Percentiles rank a stretch among this genome's conserved stretches.
Conservation (phyloP, 176 grass and related monocot species). For the Rhipidocladum racemiflorum region DNA sequence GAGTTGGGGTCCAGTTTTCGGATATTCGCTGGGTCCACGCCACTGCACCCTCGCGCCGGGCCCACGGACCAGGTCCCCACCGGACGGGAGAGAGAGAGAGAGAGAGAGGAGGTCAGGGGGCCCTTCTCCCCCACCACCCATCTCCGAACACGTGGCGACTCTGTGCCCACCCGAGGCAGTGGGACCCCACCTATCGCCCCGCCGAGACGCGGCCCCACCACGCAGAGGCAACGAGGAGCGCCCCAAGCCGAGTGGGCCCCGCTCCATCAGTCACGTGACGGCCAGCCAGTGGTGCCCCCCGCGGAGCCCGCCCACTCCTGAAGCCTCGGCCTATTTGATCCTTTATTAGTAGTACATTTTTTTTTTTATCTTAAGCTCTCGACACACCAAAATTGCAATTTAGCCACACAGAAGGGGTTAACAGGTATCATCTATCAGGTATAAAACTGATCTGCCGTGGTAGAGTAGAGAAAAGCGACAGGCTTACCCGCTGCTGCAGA, state of each 20-base stretch:
- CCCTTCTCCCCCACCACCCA: neutral
- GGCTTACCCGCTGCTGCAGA: too few species aligned
- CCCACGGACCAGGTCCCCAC: slow-evolving; percentile 19
- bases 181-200: neutral
- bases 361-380: too few species aligned
- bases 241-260: neutral
- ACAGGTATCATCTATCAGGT: too few species aligned
- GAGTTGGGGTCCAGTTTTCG: neutral
- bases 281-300: neutral
- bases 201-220: slow-evolving; percentile 2
- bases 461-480: too few species aligned
- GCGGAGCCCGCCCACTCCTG: too few species aligned
- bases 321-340: too few species aligned
- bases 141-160: slow-evolving; percentile 16
- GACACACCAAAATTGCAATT: too few species aligned
- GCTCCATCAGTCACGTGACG: slow-evolving; percentile 28
- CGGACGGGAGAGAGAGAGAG: neutral
- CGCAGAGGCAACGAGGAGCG: neutral
- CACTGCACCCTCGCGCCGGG: neutral
- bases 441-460: too few species aligned
- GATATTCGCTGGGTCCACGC: neutral
- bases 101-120: too few species aligned
- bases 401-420: too few species aligned
- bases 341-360: too few species aligned
- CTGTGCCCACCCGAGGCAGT: neutral